Conservation (phyloP, 352 stramenopile genomes). For the Pythium phragmitis region DNA sequence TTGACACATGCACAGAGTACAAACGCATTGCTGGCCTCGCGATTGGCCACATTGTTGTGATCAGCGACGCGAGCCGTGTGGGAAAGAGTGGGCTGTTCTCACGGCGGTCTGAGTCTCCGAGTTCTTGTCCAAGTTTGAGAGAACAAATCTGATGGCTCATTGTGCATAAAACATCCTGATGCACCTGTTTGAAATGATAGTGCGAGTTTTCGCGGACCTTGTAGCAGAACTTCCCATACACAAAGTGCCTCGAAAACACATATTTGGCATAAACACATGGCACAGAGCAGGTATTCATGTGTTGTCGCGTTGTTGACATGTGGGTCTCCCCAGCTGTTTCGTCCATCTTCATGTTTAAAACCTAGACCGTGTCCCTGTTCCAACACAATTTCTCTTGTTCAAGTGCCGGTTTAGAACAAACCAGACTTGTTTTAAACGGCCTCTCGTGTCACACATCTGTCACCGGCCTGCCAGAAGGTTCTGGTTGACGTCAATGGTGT, state of each 20-base stretch:
- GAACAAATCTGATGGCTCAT: constrained; percentile 16
- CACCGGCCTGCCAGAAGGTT: neutral
- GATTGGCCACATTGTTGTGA: neutral
- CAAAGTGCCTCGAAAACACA: neutral
- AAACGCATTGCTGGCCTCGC: neutral
- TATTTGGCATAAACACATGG: constrained; percentile 14
- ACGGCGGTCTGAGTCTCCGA: neutral
- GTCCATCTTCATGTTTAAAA: constrained; percentile 3
- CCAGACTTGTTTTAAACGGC: neutral
- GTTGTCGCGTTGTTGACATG: constrained; percentile 20
- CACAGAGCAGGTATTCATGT: neutral
- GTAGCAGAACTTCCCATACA: too few relatives aligned
- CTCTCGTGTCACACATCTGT: constrained; percentile 13
- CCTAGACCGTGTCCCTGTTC: neutral
- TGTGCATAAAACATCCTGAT: neutral
- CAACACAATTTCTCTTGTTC: neutral
- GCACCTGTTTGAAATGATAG: constrained; percentile 3
- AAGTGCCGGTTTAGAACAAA: neutral
- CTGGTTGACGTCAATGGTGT: neutral
- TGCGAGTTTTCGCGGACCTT: too few relatives aligned
- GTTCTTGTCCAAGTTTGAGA: neutral
- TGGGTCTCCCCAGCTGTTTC: constrained; percentile 10
- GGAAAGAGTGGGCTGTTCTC: constrained; percentile 2
- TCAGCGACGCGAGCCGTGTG: neutral
- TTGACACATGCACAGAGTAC: neutral